A percentile compares a stretch with the other conserved stretches of the same genome.
Evolutionary conservation across 768 basidiomycete species (phyloP).

Genomic region (Suillus brevipes): DNA sequence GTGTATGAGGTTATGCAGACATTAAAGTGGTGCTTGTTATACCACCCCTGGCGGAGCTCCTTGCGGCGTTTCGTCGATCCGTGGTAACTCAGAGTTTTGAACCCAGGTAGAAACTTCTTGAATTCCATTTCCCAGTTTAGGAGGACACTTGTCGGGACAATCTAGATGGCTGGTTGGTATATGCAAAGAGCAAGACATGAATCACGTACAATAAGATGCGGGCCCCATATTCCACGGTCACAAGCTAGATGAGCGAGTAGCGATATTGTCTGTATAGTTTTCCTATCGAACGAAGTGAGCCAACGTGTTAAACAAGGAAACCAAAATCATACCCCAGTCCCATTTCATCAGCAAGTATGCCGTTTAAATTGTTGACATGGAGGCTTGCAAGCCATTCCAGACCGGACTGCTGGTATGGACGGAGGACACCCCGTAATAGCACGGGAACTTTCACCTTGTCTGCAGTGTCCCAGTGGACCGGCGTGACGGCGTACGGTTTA

Average conservation of each 20-base stretch:
- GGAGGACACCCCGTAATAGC: constrained; percentile 81
- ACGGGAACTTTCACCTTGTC: constrained; percentile 62
- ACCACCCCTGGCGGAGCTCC: constrained; percentile 89
- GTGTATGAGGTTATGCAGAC: constrained; percentile 95
- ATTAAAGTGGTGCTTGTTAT: constrained; percentile 85
- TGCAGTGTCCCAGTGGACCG: constrained; percentile 64
- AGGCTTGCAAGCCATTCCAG: constrained; percentile 93
- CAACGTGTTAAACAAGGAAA: not conserved
- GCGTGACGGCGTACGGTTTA: constrained; percentile 68
- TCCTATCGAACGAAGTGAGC: constrained; percentile 45
- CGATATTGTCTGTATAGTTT: constrained; percentile 96
- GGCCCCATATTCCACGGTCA: constrained; percentile 88
- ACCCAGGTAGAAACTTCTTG: constrained; percentile 91
- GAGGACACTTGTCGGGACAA: constrained; percentile 91
- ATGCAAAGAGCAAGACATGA: not conserved
- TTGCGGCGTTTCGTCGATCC: constrained; percentile 87
- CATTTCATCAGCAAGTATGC: constrained; percentile 93
- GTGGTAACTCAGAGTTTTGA: constrained; percentile 86
- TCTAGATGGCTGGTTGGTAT: constrained; percentile 40
- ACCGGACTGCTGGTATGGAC: constrained; percentile 92
- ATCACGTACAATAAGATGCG: constrained; percentile 76
- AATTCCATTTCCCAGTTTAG: constrained; percentile 98
- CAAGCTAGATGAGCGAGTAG: constrained; percentile 91
- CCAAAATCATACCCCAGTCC: constrained; percentile 73
- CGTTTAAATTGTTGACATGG: constrained; percentile 78